Evolutionary conservation across 2,329 filamentous ascomycete species (phyloP).

Genomic region (Triangularia setosa): DNA sequence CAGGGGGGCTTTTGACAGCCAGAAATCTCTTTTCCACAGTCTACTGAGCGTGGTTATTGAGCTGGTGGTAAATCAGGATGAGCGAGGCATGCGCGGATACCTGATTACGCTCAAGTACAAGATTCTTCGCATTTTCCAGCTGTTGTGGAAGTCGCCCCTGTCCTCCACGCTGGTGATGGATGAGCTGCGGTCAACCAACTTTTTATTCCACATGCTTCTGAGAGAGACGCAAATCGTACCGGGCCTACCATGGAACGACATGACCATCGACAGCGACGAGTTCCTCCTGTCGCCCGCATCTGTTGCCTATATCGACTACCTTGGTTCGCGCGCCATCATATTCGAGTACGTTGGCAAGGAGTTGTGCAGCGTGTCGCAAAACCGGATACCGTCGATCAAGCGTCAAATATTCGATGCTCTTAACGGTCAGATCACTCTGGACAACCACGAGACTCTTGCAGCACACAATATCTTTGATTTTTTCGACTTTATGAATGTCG

Average conservation of each 20-base stretch:
- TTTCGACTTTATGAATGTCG: constrained; percentile 74
- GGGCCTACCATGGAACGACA: constrained; percentile 69
- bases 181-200: constrained; percentile 74
- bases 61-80: constrained; percentile 61
- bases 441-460: constrained; percentile 60
- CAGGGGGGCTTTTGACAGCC: constrained; percentile 65
- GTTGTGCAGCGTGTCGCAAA: constrained; percentile 71
- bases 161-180: constrained; percentile 71
- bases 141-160: constrained; percentile 78
- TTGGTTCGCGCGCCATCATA: constrained; percentile 70
- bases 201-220: constrained; percentile 73
- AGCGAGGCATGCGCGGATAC: constrained; percentile 60
- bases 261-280: constrained; percentile 54
- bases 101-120: constrained; percentile 65
- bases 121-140: constrained; percentile 68
- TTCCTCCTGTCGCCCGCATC: constrained; percentile 69
- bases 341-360: constrained; percentile 85
- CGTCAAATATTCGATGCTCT: constrained; percentile 66
- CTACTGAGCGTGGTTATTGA: constrained; percentile 69
- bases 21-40: constrained; percentile 77
- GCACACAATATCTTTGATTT: constrained; percentile 84
- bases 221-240: constrained; percentile 67
- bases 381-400: constrained; percentile 66
- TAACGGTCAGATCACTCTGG: constrained; percentile 68
- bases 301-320: constrained; percentile 68